Base-by-base conservation (phyloP, 2,329 filamentous ascomycete genomes). In the Thielaviopsis euricoi region DNA sequence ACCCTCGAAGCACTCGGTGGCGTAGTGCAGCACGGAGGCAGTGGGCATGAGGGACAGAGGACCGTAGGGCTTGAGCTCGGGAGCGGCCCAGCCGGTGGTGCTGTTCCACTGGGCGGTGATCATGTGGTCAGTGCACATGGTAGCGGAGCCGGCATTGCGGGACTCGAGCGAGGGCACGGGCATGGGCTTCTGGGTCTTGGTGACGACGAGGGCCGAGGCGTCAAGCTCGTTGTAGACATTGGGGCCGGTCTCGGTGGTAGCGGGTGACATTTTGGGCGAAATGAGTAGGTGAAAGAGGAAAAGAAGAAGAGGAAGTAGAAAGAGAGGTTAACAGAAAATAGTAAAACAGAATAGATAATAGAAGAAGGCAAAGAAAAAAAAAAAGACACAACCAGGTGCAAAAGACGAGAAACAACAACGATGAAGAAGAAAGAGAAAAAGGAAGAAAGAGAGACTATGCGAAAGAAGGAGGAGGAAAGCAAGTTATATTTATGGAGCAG, bases 1-100 rank as follows among this genome's bases (percentile, higher is more conserved):
- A 13, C 89, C 89, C 72, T 95, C 89, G 72, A 94, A 95, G 70
- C 89, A 94, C 71, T 91, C 86, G 53, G 88, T 94, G 12, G 88
- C 89, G 71, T 95, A 95, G 76, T 95, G 89, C 61, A 95, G 78
- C 61, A 83, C 82, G 3, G 83, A 87, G 15, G 88, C 87, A 4
- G 85, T 90, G 40, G 89, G 89, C 74, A 88, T 85, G 65, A 95
- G 81, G 62, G 77, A 77, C 56, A 95, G 73, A 12, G 87, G 85
- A 0, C 86, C 86, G 70, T 88, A 93, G 25, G 88, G 86, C 68
- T 81, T 80, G 60, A 94, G 77, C 64, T 85, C 77, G 1, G 89
- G 89, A 1, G 79, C 75, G 43, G 77, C 76, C 89, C 89, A 95
- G 64, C 89, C 89, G 21, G 71, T 67, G 50, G 73, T 67, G 22